Percentiles rank a stretch among this genome's conserved stretches.
Conservation (phyloP, 2,329 filamentous ascomycete genomes). For the Fusarium pseudocircinatum region DNA sequence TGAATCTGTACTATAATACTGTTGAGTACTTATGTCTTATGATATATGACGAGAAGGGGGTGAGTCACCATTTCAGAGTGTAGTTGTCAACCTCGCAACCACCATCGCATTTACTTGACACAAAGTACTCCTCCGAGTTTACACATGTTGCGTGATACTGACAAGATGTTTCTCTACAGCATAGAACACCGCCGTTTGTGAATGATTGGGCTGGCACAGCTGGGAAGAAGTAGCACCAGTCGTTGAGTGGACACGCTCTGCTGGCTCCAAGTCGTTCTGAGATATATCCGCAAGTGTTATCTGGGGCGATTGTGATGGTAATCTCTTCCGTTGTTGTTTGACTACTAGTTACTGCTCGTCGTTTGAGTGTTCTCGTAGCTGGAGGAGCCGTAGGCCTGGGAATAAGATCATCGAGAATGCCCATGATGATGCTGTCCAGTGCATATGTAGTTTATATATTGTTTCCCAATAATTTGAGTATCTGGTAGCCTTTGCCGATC, state of each 20-base stretch:
- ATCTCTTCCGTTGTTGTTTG: background rate
- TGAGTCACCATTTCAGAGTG: constrained; percentile 16
- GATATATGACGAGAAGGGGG: background rate
- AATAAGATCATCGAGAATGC: background rate
- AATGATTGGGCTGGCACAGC: background rate
- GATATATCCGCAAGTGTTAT: constrained; percentile 18
- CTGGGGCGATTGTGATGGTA: background rate
- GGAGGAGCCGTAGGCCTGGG: constrained; percentile 12
- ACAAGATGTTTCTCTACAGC: background rate
- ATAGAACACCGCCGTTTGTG: constrained; percentile 1
- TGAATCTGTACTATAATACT: background rate
- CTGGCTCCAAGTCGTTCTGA: constrained; percentile 12
- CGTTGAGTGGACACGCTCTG: background rate
- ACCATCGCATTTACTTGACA: constrained; percentile 12
- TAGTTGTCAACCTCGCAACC: constrained; percentile 23
- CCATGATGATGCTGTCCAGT: background rate
- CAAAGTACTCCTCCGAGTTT: constrained; percentile 20
- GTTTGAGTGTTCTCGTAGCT: background rate
- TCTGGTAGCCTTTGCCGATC: background rate
- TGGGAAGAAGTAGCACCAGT: constrained; percentile 7
- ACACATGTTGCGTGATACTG: constrained; percentile 10
- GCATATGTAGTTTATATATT: background rate
- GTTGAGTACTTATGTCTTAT: background rate
- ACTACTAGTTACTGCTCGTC: background rate
- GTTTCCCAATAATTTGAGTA: background rate